Conservation (phyloP, 192 early-diverging fungal genomes). For the Coemansia sp. region DNA sequence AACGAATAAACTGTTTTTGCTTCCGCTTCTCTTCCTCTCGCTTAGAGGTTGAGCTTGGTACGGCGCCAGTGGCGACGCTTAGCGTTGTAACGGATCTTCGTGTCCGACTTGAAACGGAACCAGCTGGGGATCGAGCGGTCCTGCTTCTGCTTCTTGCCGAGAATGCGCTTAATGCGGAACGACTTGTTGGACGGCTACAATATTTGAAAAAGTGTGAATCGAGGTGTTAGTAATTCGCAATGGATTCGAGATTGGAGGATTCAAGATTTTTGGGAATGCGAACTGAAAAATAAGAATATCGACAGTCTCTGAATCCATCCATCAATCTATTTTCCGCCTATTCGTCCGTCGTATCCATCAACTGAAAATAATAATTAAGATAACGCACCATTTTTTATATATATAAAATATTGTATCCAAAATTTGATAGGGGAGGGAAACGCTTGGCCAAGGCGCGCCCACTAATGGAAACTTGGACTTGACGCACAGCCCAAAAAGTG, state of each 20-base stretch:
- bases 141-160: conserved; percentile 99
- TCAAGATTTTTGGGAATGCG: neutral
- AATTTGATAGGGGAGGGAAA: neutral
- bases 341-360: conserved; percentile 24
- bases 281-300: neutral
- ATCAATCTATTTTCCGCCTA: neutral
- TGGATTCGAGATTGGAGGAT: neutral
- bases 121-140: conserved; percentile 98
- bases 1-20: neutral
- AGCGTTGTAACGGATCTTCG: conserved; percentile 96
- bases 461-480: neutral
- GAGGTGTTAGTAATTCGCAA: neutral
- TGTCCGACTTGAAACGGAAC: conserved; percentile 94
- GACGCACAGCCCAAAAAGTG: no score
- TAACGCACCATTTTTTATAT: conserved; percentile 41
- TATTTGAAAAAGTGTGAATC: neutral
- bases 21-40: neutral
- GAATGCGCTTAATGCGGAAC: conserved; percentile 94
- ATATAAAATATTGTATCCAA: conserved; percentile 41
- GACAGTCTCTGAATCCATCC: conserved; percentile 10
- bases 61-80: conserved; percentile 99
- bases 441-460: neutral
- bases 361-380: neutral
- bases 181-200: conserved; percentile 95
- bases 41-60: conserved; percentile 96